Conservation (phyloP, 768 basidiomycete genomes). For the Boletus huronensis region DNA sequence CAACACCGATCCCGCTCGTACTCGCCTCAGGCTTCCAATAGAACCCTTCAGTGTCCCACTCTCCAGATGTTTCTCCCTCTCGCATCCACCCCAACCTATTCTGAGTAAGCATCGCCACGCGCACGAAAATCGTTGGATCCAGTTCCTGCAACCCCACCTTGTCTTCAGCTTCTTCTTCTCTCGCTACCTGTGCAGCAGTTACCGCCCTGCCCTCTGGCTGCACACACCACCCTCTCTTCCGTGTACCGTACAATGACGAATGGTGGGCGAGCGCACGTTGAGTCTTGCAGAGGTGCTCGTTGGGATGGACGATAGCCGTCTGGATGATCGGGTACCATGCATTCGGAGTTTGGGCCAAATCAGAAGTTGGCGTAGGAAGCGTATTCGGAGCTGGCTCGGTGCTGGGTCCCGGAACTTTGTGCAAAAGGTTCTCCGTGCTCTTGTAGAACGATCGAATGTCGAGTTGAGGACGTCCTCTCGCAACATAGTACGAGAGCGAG, state of each 20-base stretch:
- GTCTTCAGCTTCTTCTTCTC: constrained; percentile 26
- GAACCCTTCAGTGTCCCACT: constrained; percentile 24
- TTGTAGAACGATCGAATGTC: constrained; percentile 32
- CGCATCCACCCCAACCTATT: constrained; percentile 39
- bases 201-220: constrained; percentile 11
- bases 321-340: constrained; percentile 57
- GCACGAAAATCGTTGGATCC: constrained; percentile 65
- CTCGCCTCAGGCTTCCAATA: constrained; percentile 2
- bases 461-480: constrained; percentile 33
- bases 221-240: constrained; percentile 27
- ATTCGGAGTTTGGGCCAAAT: constrained; percentile 41
- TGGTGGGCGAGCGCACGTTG: constrained; percentile 49
- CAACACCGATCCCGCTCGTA: not conserved
- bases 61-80: constrained; percentile 33
- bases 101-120: constrained; percentile 51
- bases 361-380: constrained; percentile 33
- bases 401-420: constrained; percentile 27
- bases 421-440: constrained; percentile 30
- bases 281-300: constrained; percentile 50
- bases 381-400: constrained; percentile 24
- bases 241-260: constrained; percentile 40
- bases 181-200: constrained; percentile 14
- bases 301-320: constrained; percentile 50
- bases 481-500: constrained; percentile 30
- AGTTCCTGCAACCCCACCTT: constrained; percentile 27